Percentiles rank a stretch among this genome's conserved stretches.
Conservation (phyloP, 257 asterid species). For the Leonotis leonurus region DNA sequence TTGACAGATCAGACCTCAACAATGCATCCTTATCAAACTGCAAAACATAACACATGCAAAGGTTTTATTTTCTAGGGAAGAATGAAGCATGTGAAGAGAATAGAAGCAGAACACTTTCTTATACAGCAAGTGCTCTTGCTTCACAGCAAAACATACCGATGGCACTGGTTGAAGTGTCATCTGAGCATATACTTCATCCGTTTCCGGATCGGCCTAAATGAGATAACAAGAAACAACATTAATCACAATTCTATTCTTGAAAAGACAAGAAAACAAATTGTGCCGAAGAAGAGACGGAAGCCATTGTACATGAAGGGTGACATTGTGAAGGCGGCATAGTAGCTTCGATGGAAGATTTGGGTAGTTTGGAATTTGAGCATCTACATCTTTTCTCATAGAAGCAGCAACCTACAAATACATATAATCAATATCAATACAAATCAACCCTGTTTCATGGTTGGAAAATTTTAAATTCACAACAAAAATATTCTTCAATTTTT, state of each 20-base stretch:
- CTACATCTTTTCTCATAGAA: constrained; percentile 76
- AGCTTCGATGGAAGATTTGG: constrained; percentile 87
- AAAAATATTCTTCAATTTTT: too few relatives aligned
- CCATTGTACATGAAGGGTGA: constrained; percentile 58
- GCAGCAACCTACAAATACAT: constrained; percentile 74
- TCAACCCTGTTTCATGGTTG: too few relatives aligned
- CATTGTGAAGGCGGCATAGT: constrained; percentile 73
- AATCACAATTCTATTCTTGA: constrained; percentile 5
- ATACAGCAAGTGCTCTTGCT: background rate
- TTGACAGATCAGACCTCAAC: constrained; percentile 75
- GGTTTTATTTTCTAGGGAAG: too few relatives aligned
- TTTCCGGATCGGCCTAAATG: constrained; percentile 89
- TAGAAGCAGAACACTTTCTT: background rate
- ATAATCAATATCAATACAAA: too few relatives aligned
- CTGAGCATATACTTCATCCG: constrained; percentile 91
- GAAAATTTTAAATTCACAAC: too few relatives aligned
- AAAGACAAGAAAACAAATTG: background rate
- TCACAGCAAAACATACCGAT: constrained; percentile 31
- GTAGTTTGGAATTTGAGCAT: constrained; percentile 82
- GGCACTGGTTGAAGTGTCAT: constrained; percentile 95
- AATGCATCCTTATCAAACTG: constrained; percentile 96
- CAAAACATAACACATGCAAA: background rate
- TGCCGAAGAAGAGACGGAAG: constrained; percentile 7
- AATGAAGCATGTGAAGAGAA: too few relatives aligned
- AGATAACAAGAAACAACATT: background rate